Percentiles rank a stretch among this genome's conserved stretches.
Evolutionary conservation across 2,329 filamentous ascomycete genomes (phyloP).

Genomic region (Pseudogymnoascus sp.): DNA sequence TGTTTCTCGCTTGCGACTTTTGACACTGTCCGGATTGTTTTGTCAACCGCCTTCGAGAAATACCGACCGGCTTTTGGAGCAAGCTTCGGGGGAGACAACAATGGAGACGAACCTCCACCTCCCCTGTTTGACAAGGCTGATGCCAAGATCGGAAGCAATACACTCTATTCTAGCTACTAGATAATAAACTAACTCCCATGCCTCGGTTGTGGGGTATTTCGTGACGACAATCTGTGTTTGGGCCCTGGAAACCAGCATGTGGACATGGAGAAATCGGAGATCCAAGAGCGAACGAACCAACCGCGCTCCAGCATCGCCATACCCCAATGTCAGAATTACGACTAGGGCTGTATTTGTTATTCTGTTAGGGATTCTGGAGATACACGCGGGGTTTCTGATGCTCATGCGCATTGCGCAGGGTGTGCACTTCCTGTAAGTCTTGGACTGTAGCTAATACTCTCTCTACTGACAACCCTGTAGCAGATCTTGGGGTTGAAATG

Average conservation of each 20-base stretch:
- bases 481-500: background rate
- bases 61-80: background rate
- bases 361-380: background rate
- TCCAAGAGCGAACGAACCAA: background rate
- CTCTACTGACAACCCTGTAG: background rate
- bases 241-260: background rate
- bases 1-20: too few species aligned
- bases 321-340: background rate
- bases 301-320: background rate
- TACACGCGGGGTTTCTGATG: background rate
- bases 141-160: background rate
- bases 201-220: background rate
- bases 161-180: background rate
- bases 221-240: background rate
- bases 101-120: background rate
- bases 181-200: background rate
- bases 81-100: background rate
- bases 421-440: background rate
- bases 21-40: too few species aligned
- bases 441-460: background rate
- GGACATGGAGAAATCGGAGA: background rate
- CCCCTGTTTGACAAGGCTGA: background rate
- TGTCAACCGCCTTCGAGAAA: too few species aligned
- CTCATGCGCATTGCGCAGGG: background rate
- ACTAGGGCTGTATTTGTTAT: background rate